These are phyloP conservation scores for Magnaporthiopsis rhizophila DNA, from an alignment of 2,329 filamentous ascomycete species.

Conservation along the genomic window DNA sequence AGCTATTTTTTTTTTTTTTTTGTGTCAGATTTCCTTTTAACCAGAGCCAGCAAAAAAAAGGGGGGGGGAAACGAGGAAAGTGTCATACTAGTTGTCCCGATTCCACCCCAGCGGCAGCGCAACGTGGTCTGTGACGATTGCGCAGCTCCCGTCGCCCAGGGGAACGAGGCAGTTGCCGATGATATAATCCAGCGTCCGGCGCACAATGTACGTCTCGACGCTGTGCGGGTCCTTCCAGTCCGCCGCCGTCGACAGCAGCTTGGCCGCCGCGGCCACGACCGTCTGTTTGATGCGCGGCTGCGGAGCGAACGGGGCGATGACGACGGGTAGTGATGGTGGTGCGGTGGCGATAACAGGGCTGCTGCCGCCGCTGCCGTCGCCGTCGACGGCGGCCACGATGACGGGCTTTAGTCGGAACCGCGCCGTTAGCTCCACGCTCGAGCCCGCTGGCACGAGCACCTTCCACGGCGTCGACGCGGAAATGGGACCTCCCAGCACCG, in stretches of 20 bases:
- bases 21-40: too few relatives aligned
- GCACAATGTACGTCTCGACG: constrained; percentile 12
- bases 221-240: constrained; percentile 7
- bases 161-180: constrained; percentile 13
- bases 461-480: background rate
- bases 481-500: background rate
- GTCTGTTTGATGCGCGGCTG: background rate
- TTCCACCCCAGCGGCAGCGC: constrained; percentile 17
- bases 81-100: constrained; percentile 13
- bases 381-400: background rate
- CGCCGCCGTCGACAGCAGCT: background rate
- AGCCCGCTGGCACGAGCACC: background rate
- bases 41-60: background rate
- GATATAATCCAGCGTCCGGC: constrained; percentile 15
- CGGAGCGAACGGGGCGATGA: background rate
- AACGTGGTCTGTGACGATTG: constrained; percentile 14
- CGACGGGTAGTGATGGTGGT: too few relatives aligned
- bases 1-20: constrained; percentile 1
- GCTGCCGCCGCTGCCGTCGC: background rate
- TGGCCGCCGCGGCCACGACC: background rate
- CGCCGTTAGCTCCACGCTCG: constrained; percentile 1
- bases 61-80: background rate
- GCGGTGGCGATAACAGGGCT: too few relatives aligned
- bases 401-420: constrained; percentile 5
- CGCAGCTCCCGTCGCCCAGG: constrained; percentile 3